Evolutionary conservation across 306 rosid species (phyloP), one percentile per base, ranked within the genome.

Genomic region (Quercus ilex): DNA sequence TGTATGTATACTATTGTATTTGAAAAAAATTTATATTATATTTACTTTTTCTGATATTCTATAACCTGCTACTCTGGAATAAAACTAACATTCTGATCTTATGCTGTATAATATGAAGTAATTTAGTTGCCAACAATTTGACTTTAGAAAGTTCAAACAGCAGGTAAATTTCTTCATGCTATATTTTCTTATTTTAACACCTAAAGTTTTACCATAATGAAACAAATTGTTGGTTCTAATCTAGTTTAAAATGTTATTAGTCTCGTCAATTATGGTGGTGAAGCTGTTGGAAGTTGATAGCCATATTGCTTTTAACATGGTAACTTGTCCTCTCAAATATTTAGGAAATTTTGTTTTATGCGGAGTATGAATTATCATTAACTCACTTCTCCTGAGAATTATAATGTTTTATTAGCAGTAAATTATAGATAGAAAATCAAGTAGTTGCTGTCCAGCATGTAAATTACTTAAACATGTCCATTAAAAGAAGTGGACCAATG

Each of bases 101-200:
- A 71, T 78, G 71, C 64, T 58, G 51, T 76, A 49, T 81, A 64
- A 20, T 55, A 43, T 86, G 83, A 93, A 94, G 97, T 67, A 94
- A 92, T 77, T 75, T 89, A 46, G 94, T 94, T 17, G 96, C 87
- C 78, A 94, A 92, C 94, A 88, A 91, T 84, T 87, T 94, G 60
- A 87, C 86, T 10, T 30, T 86, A 69, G 89, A 77, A 5, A 69
- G 79, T 69, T 87, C 89, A 69, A 78, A 62, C 71, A 87, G 65
- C 93, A 82, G 98, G 98, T 94, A 57, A 84, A 19, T 81, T 51
- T 78, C 49, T 43, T 13, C 10, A 6, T 43, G 51, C 14, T 7
- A 43, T 2, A 43, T 43, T 43, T 43, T 43, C 51, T 43, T 43
- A 8, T 7, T 43, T 43, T 9, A 43, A 6, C 5, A 3, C 13